A percentile compares a stretch with the other conserved stretches of the same genome.
Conservation (phyloP, 495 filamentous ascomycete genomes). For the Stereocaulon alpinum region DNA sequence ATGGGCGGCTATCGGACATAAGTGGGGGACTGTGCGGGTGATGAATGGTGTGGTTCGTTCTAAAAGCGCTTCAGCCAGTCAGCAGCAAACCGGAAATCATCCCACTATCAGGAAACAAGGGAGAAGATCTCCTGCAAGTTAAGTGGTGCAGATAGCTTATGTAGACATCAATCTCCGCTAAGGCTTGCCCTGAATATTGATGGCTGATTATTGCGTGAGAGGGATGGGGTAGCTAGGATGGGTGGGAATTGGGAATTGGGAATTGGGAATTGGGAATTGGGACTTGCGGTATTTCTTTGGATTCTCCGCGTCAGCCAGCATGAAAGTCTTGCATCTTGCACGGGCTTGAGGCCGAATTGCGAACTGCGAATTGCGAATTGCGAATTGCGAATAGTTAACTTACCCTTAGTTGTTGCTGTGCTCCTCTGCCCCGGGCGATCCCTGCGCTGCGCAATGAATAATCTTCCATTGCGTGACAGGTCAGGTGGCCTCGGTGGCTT, state of each 20-base stretch:
- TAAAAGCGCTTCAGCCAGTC: constrained; percentile 8
- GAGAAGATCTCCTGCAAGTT: not conserved
- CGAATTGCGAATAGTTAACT: no score
- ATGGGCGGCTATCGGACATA: constrained; percentile 11
- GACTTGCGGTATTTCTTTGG: constrained; percentile 1
- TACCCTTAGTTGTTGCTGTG: no score
- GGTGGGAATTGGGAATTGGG: not conserved
- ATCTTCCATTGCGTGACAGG: not conserved
- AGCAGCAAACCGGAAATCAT: not conserved
- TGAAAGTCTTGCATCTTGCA: not conserved
- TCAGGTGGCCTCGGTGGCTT: not conserved
- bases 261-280: not conserved
- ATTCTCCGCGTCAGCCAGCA: not conserved
- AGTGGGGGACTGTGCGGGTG: constrained; percentile 1
- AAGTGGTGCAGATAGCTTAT: not conserved
- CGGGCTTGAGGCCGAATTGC: not conserved
- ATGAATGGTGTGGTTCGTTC: constrained; percentile 5
- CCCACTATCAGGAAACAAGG: not conserved
- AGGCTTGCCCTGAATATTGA: not conserved
- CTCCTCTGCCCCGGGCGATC: constrained; percentile 3
- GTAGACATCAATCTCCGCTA: not conserved
- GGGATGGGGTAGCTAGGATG: not conserved
- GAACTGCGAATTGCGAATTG: no score
- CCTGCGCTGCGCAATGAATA: not conserved
- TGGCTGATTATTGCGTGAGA: not conserved